Evolutionary conservation across 371 early-diverging fungal genomes (phyloP), one percentile per base, ranked within the genome.

Genomic region (Chytridium lagenaria): DNA sequence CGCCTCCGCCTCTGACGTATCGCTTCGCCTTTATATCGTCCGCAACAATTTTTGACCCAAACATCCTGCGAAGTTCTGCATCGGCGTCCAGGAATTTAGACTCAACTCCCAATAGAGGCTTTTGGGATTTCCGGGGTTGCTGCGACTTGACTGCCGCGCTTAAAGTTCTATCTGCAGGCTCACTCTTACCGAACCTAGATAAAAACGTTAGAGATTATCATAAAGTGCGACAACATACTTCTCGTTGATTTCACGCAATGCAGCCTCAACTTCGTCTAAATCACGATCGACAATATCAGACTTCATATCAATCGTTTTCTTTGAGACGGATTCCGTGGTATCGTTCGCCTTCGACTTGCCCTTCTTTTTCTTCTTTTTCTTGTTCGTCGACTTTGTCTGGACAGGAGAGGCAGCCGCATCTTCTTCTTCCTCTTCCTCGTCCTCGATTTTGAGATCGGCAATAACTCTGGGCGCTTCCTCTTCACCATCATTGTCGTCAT

Each of bases 61-160:
- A 95, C 85, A 93, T 85, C 23, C 92, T 87, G 34, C 90, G 90
- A 87, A 95, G 93, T 78, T 96, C 97, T 22, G 91, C 91, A 71
- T 92, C 93, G 16, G 94, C 90, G 77, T 95, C 94, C 67, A 95
- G 79, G 71, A 81, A 82, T 40, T 89, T 86, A 33, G 88, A 74
- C 28, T 94, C 92, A 59, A 90, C 85, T 1, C 82, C 79, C 33
- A 94, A 71, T 83, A 59, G 76, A 64, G 70, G 69, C 33, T 83
- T 80, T 51, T 78, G 10, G 71, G 40, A 26, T 59, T 50, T 26
- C 30, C 49, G 33, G 59, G 26, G 38, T 33, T 1, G 61, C 1
- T 63, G 36, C 71, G 51, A 37, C 34, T 36, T 50, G 50, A 19
- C 68, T 67, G 31, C 26, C 26, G 3, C 63, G 26, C 3, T 36